Evolutionary conservation across 2,329 filamentous ascomycete genomes (phyloP), one percentile per base, ranked within the genome.

Genomic region (Rhynchosporium agropyri): DNA sequence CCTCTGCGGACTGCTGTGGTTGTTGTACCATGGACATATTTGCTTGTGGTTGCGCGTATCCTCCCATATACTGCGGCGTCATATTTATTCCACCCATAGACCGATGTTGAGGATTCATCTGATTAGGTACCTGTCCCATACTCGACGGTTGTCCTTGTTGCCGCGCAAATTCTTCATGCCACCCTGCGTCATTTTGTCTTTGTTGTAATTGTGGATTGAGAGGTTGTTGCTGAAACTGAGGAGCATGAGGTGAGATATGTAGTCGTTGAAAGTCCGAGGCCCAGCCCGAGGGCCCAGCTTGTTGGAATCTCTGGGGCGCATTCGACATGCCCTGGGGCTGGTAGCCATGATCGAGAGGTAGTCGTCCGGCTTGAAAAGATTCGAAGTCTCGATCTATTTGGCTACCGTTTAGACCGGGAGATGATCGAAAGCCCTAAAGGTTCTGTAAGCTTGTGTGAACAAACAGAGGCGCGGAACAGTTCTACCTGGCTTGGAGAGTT

Each of bases 371-470:
- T 74, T 89, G 86, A 68, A 91, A 91, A 51, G 87, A 85, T 67
- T 88, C 83, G 70, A 91, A 90, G 69, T 91, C 88, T 42, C 81
- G 79, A 69, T 91, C 87, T 61, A 89, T 73, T 4, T 80, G 75
- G 55, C 83, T 81, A 65, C 80, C 79, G 71, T 80, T 81, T 33
- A 79, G 78, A 65, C 81, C 80, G 61, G 79, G 78, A 13, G 76
- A 68, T 43, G 86, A 87, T 68, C 88, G 80, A 69, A 91, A 90
- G 43, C 81, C 81, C 85, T 90, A 70, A 5, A 65, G 8, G 4
- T 9, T 13, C 2, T 36, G 54, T 31, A 55, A 38, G 31, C 55
- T 45, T 71, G 59, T 54, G 46, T 51, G 33, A 42, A 56, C 12
- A 33, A 10, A 54, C 63, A 36, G 42, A 55, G 13, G 33, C 15